Evolutionary conservation across 352 stramenopile genomes (phyloP).

Genomic region (Plasmopara viticola): DNA sequence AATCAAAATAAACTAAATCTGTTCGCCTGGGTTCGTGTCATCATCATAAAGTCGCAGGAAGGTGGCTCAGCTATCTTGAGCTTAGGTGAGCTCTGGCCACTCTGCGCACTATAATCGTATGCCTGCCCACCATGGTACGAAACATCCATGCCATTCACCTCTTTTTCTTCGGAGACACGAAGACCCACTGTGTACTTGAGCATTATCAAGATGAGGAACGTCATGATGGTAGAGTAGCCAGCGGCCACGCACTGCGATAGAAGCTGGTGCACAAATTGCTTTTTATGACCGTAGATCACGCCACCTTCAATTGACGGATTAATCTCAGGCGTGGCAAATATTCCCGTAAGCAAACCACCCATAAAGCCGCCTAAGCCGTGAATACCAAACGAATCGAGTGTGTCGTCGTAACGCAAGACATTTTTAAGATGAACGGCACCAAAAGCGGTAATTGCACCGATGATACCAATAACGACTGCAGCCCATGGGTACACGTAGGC

Average conservation of each 20-base stretch:
- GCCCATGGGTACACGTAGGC: conserved; percentile 67
- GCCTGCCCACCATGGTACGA: conserved; percentile 67
- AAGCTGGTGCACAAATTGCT: conserved; percentile 51
- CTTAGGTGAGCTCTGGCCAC: conserved; percentile 4
- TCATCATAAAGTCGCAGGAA: conserved; percentile 16
- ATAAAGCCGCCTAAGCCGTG: conserved; percentile 59
- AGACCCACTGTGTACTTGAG: conserved; percentile 67
- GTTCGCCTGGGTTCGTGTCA: conserved; percentile 4
- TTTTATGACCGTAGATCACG: conserved; percentile 45
- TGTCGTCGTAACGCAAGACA: conserved; percentile 69
- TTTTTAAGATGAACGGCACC: conserved; percentile 56
- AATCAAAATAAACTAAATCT: neutral
- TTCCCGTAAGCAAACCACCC: conserved; percentile 53
- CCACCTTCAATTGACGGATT: conserved; percentile 49
- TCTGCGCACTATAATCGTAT: conserved; percentile 44
- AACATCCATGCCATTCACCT: conserved; percentile 70
- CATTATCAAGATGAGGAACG: conserved; percentile 59
- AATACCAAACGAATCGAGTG: conserved; percentile 70
- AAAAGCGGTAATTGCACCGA: conserved; percentile 49
- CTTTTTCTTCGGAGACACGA: conserved; percentile 65
- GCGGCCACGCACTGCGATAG: conserved; percentile 47
- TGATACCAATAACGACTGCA: conserved; percentile 67
- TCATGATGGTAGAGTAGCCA: conserved; percentile 57
- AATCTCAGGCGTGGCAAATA: conserved; percentile 57
- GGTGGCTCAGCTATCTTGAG: conserved; percentile 17